Evolutionary conservation across 768 basidiomycete genomes (phyloP), one percentile per base, ranked within the genome.

Genomic region (Gelatoporia subvermispora): DNA sequence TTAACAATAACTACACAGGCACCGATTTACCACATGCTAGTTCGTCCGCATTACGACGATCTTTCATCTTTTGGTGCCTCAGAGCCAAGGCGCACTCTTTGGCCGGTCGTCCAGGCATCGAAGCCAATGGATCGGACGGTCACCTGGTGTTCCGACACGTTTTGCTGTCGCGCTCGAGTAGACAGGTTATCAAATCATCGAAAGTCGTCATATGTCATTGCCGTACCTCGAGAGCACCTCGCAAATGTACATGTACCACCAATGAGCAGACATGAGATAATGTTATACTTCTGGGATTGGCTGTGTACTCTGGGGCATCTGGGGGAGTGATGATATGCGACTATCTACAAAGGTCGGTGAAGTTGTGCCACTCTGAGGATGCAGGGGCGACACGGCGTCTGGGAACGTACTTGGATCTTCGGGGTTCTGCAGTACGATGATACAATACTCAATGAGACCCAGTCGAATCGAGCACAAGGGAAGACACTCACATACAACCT

Each of bases 1-100:
- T 82, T 82, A 81, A 82, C 82, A 81, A n/a, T n/a, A n/a, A 76
- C 69, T 68, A 69, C 67, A 54, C 70, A 76, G 82, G 75, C 69
- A 60, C 72, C 63, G 57, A 61, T 46, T 40, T 59, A 74, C 74
- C 76, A 82, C 77, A 82, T 79, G 76, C 67, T 73, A 61, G 75
- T 62, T 69, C 74, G 72, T 69, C 64, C 53, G 38, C 43, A 52
- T 43, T 49, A 50, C 59, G 68, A 60, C 73, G 72, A 66, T 73
- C 74, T 64, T 73, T 73, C 76, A 81, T 78, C 76, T 77, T 75
- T 57, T 61, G 65, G 59, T 54, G 75, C 78, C 81, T 83, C 67
- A 84, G 78, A 84, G 53, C n/a, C 58, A 69, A 52, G 76, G 62
- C 77, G 60, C 75, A 73, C 74, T 73, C 76, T 78, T 83, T 79